Percentiles rank a stretch among this genome's conserved stretches.
These are phyloP conservation scores for Chlorella ohadii DNA, from an alignment of 139 green algal genomes.

Conservation along the genomic window DNA sequence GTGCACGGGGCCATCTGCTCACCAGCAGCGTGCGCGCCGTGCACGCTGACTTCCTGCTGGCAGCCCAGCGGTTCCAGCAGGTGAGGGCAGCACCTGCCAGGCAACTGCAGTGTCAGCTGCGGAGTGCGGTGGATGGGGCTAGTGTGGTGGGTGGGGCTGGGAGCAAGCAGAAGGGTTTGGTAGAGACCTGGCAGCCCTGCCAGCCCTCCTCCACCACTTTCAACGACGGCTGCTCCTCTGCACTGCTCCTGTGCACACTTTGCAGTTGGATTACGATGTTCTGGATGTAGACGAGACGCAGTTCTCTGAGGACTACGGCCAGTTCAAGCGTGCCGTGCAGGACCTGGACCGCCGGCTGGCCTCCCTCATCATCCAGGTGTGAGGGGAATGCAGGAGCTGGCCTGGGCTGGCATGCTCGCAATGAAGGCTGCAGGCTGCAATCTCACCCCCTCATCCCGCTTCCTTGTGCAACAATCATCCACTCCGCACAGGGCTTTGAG, in stretches of 20 bases:
- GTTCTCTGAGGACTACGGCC: slow-evolving; percentile 80
- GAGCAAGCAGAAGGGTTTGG: too few species aligned
- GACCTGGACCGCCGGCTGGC: slow-evolving; percentile 89
- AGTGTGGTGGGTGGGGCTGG: too few species aligned
- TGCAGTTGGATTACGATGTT: slow-evolving; percentile 83
- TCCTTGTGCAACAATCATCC: not conserved
- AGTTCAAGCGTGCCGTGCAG: slow-evolving; percentile 68
- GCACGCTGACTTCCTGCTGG: slow-evolving; percentile 75
- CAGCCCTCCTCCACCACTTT: too few species aligned
- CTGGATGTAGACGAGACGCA: slow-evolving; percentile 75
- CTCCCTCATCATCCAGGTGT: slow-evolving; percentile 83
- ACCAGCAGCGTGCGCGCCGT: slow-evolving; percentile 81
- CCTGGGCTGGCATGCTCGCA: too few species aligned
- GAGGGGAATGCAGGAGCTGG: too few species aligned
- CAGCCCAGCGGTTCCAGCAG: slow-evolving; percentile 71
- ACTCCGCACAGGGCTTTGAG: slow-evolving; percentile 73
- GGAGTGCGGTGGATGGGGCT: too few species aligned
- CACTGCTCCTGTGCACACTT: too few species aligned
- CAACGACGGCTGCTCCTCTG: too few species aligned
- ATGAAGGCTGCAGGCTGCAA: too few species aligned
- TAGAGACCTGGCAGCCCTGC: too few species aligned
- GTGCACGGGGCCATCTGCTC: slow-evolving; percentile 79
- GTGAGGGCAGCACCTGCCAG: not conserved
- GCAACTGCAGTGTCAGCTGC: not conserved
- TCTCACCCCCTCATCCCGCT: too few species aligned